Conservation (phyloP, 805 yeast genomes). For the Nakazawaea populi region DNA sequence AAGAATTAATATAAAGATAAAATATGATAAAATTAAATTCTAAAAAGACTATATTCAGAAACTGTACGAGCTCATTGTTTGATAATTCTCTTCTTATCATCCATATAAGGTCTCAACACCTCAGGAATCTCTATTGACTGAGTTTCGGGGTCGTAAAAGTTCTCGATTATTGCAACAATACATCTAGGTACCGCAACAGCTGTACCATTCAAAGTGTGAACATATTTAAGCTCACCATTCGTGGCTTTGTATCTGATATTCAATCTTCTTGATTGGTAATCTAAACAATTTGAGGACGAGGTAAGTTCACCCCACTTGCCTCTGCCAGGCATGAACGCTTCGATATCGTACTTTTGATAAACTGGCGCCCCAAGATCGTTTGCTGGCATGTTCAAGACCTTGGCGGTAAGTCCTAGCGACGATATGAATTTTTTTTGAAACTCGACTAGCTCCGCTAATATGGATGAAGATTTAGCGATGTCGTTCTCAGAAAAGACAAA, state of each 20-base stretch:
- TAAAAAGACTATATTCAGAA: too few species aligned
- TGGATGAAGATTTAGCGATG: slow-evolving; percentile 29
- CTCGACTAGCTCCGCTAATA: slow-evolving; percentile 53
- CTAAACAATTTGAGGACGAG: slow-evolving; percentile 88
- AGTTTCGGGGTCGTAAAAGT: slow-evolving; percentile 57
- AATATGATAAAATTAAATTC: too few species aligned
- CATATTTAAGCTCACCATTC: slow-evolving; percentile 37
- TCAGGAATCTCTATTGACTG: slow-evolving; percentile 58
- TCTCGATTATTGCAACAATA: slow-evolving; percentile 85
- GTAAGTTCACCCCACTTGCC: slow-evolving; percentile 90
- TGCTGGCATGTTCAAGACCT: slow-evolving; percentile 83
- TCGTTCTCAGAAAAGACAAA: slow-evolving; percentile 61
- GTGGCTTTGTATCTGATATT: slow-evolving; percentile 49
- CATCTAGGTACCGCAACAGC: slow-evolving; percentile 94
- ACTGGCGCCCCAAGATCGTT: slow-evolving; percentile 95
- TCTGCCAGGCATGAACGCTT: slow-evolving; percentile 98
- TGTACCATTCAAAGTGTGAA: slow-evolving; percentile 89
- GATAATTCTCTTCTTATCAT: slow-evolving; percentile 37
- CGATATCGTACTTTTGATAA: slow-evolving; percentile 83
- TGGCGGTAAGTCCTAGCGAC: slow-evolving; percentile 72
- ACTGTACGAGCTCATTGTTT: neutral
- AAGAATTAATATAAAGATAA: too few species aligned
- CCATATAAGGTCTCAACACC: slow-evolving; percentile 69
- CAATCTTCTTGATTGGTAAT: slow-evolving; percentile 82
- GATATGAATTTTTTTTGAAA: slow-evolving; percentile 62